phyloP scores from a whole-genome alignment of 1,284 basidiomycete genomes.

The Caloboletus inedulis region DNA sequence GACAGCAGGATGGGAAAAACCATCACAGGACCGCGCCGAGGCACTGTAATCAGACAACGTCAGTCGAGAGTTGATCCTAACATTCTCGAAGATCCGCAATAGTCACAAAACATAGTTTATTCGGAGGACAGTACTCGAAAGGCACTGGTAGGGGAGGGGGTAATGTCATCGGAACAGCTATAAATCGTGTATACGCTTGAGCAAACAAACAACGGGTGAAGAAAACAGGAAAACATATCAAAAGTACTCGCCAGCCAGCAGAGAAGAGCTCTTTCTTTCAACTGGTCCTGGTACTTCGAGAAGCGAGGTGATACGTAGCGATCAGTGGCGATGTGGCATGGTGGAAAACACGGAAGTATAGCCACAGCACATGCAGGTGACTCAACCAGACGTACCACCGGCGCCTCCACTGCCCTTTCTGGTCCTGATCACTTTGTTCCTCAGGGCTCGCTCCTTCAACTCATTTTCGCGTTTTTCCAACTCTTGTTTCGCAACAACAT shows the following conservation, averaged over 20 bases:
- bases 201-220: constrained; percentile 11
- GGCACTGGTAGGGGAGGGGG: constrained; percentile 10
- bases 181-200: constrained; percentile 26
- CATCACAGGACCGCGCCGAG: not conserved
- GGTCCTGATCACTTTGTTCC: constrained; percentile 75
- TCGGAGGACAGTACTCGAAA: constrained; percentile 23
- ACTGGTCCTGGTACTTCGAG: constrained; percentile 27
- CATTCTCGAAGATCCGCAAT: not conserved
- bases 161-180: constrained; percentile 20
- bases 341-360: constrained; percentile 23
- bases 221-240: constrained; percentile 19
- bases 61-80: not conserved
- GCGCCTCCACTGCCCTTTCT: constrained; percentile 45
- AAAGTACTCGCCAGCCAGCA: constrained; percentile 24
- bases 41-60: not conserved
- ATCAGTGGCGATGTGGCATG: constrained; percentile 22
- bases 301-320: constrained; percentile 16
- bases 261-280: constrained; percentile 16
- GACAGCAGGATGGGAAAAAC: not conserved
- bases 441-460: constrained; percentile 71
- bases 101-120: constrained; percentile 21
- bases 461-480: constrained; percentile 67
- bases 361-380: constrained; percentile 3
- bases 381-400: constrained; percentile 23
- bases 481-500: constrained; percentile 33